A percentile compares a stretch with the other conserved stretches of the same genome.
Conservation (phyloP, 148 eudicot genomes). For the Fagopyrum esculentum region DNA sequence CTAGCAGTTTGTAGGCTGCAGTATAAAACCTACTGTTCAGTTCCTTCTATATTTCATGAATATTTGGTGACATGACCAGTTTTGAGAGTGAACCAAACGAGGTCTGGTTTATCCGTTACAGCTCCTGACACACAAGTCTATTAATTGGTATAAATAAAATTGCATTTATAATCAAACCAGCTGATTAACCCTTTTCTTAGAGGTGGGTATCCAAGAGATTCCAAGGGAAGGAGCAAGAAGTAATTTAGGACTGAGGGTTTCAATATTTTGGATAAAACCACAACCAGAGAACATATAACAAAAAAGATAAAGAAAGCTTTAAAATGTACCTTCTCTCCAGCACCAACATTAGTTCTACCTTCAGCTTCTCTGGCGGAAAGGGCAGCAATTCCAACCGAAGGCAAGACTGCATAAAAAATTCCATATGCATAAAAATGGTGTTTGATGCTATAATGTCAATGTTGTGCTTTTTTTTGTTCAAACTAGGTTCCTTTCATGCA, state of each 20-base stretch:
- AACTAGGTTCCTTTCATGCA: background rate
- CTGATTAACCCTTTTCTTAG: background rate
- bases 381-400: slow-evolving; percentile 88
- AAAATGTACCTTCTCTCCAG: slow-evolving; percentile 70
- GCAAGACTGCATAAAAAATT: slow-evolving; percentile 50
- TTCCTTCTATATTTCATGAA: background rate
- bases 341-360: slow-evolving; percentile 63
- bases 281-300: background rate
- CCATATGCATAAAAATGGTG: background rate
- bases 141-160: background rate
- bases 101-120: background rate
- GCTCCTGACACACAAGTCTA: background rate
- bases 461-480: background rate
- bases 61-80: background rate
- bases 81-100: background rate
- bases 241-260: background rate
- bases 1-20: background rate
- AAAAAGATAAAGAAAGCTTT: background rate
- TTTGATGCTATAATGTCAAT: background rate
- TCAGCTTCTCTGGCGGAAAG: slow-evolving; percentile 96
- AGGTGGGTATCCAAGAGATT: background rate
- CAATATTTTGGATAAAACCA: background rate
- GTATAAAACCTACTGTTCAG: background rate
- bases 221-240: slow-evolving; percentile 6
- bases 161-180: background rate